Percentiles rank a stretch among this genome's conserved stretches.
These are phyloP conservation scores for Aspergillus steynii DNA, from an alignment of 495 filamentous ascomycete genomes.

Conservation along the genomic window DNA sequence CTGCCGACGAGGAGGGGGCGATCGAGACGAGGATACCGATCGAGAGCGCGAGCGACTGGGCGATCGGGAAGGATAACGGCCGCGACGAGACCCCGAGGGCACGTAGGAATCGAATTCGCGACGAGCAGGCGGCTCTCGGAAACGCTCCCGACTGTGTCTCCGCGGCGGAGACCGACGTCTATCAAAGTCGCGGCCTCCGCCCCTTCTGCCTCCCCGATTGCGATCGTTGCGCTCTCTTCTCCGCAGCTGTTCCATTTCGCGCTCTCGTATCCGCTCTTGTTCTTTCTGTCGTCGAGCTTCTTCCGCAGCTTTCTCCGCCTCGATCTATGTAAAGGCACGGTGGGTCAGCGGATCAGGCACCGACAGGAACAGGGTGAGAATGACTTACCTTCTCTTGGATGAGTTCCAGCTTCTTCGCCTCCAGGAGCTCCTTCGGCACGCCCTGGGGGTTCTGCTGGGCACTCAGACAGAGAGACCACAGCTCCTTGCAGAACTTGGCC, in stretches of 20 bases:
- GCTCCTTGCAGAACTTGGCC: constrained; percentile 84
- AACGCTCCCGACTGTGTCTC: constrained; percentile 53
- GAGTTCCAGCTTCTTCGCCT: constrained; percentile 93
- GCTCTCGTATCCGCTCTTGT: constrained; percentile 56
- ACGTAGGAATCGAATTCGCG: constrained; percentile 61
- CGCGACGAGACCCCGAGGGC: constrained; percentile 40
- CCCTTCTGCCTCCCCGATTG: constrained; percentile 57
- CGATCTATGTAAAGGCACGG: constrained; percentile 55
- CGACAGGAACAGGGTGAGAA: background rate
- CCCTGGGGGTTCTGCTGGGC: constrained; percentile 86
- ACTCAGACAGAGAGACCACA: constrained; percentile 89
- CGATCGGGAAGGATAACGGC: constrained; percentile 38
- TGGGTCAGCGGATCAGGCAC: constrained; percentile 3
- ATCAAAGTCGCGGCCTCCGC: constrained; percentile 49
- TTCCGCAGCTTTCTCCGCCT: constrained; percentile 80
- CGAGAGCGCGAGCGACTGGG: constrained; percentile 37
- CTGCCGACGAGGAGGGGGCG: constrained; percentile 36
- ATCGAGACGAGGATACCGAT: constrained; percentile 40
- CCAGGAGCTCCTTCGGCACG: constrained; percentile 89
- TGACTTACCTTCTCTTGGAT: constrained; percentile 81
- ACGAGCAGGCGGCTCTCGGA: constrained; percentile 52
- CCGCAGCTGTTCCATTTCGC: constrained; percentile 64
- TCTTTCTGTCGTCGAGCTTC: constrained; percentile 70
- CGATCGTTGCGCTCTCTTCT: constrained; percentile 75
- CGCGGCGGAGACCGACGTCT: constrained; percentile 61